Base-by-base conservation (phyloP, 768 basidiomycete genomes). In the Tylopilus plumbeoviolaceoides region DNA sequence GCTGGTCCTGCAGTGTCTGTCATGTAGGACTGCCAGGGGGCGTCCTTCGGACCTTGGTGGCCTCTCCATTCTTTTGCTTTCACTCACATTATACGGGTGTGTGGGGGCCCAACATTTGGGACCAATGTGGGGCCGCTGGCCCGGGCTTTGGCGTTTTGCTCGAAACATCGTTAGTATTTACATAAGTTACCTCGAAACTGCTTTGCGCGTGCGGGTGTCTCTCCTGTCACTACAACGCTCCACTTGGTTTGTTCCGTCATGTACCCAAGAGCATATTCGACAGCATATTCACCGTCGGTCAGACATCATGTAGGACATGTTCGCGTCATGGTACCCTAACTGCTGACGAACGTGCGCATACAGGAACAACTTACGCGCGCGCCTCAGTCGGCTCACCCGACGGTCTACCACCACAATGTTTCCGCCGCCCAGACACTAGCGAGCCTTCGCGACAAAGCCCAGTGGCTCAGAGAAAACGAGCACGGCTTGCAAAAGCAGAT, bases 221-320 rank as follows among this genome's bases (percentile, higher is more conserved):
- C 56, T 60, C 50, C 42, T 45, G 58, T 48, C 44, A 49, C 64
- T 41, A 53, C 53, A 47, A 56, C 54, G 45, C 47, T 42, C 53
- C 33, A 23, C 38, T 43, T n/a, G 36, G 43, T 38, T 39, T 25
- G 45, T 41, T 44, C 31, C 20, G 36, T n/a, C 40, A 65, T 65
- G 64, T 52, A 61, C 21, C 10, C 64, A 40, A 57, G 55, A 39
- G 31, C 55, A 28, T 54, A 49, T n/a, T 23, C 54, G 30, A 44
- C 36, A 31, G 27, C 44, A 7, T 59, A 63, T 50, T 30, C 54
- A 27, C 42, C 57, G 43, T 52, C 59, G 47, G 55, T 50, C 23
- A 64, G 63, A 57, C 54, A 63, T 44, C 54, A 53, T 56, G 64
- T 66, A 59, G 41, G 64, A 27, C 38, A 41, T 25, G 14, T 23